Evolutionary conservation across 805 yeast genomes (phyloP), one percentile per base, ranked within the genome.

Genomic region (Yarrowia sp.): DNA sequence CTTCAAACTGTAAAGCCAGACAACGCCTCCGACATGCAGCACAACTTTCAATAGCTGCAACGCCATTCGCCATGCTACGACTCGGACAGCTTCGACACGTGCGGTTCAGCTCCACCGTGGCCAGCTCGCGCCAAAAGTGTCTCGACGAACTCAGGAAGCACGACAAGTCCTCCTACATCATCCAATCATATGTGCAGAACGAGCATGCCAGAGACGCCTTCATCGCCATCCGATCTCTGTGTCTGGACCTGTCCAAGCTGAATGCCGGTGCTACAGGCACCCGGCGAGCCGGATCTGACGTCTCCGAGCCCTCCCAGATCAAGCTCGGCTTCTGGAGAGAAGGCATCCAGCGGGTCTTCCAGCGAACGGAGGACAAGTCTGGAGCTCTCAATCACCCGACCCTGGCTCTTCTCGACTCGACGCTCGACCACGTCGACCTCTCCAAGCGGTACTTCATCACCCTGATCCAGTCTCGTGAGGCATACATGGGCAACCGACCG

Each of bases 271-370:
- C 35, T 77, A 81, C 64, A 53, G 71, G 41, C 67, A 67, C 58
- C 27, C 65, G 24, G 66, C 69, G 80, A 79, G 13, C 38, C 18
- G 60, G 60, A 1, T 13, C 31, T 7, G 47, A 38, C 21, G 27
- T 38, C n/a, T 27, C 71, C 62, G 67, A 67, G 33, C 62, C 70
- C 1, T 74, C 77, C 27, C 67, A 68, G 35, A 61, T 88, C 69
- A 84, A 87, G 68, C 82, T 87, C 70, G 84, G 84, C 66, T 87
- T 86, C 71, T 90, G 96, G 96, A 78, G 83, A 64, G 87, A 86
- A 56, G 76, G 81, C 63, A 63, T 89, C 6, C 76, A 78, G 36
- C 78, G 77, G 63, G 76, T 84, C 7, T 78, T 79, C 65, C 73
- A 44, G 73, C 74, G 39, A 18, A 16, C 27, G 3, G 32, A 7